These are phyloP conservation scores for Sphaerulina vaccinii DNA, from an alignment of 2,329 filamentous ascomycete species.

Conservation along the genomic window DNA sequence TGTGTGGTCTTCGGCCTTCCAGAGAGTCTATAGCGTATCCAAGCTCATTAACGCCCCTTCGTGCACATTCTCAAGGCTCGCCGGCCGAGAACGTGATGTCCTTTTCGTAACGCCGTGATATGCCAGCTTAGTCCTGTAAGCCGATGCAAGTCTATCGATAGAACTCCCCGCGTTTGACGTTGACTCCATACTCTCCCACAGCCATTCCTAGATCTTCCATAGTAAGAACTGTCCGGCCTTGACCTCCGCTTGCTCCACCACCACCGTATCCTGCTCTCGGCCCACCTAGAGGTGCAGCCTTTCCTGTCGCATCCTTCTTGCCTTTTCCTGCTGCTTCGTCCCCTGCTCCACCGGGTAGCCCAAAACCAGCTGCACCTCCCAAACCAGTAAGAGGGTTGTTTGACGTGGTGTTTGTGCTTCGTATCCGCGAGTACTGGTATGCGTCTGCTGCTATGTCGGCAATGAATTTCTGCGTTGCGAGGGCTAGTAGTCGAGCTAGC, in stretches of 20 bases:
- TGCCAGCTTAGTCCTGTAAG: slow-evolving; percentile 3
- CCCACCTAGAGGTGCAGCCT: slow-evolving; percentile 47
- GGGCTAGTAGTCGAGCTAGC: slow-evolving; percentile 86
- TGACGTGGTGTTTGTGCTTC: slow-evolving; percentile 83
- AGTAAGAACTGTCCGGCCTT: slow-evolving; percentile 90
- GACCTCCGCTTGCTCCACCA: slow-evolving; percentile 82
- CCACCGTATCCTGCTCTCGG: slow-evolving; percentile 63
- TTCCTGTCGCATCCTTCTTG: slow-evolving; percentile 41
- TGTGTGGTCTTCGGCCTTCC: not conserved
- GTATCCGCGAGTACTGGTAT: slow-evolving; percentile 95
- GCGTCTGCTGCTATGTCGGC: slow-evolving; percentile 96
- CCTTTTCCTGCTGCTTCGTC: slow-evolving; percentile 55
- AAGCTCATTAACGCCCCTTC: not conserved
- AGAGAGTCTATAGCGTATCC: not conserved
- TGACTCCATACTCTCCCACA: slow-evolving; percentile 95
- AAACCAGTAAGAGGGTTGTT: slow-evolving; percentile 91
- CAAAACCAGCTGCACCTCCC: slow-evolving; percentile 69
- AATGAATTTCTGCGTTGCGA: slow-evolving; percentile 99
- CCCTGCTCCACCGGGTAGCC: slow-evolving; percentile 52
- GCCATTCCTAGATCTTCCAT: slow-evolving; percentile 99
- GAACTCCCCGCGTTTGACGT: slow-evolving; percentile 95
- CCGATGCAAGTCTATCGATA: slow-evolving; percentile 61
- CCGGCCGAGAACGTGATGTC: slow-evolving; percentile 20
- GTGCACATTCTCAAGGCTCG: slow-evolving; percentile 23
- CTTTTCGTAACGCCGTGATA: slow-evolving; percentile 7